Evolutionary conservation across 2,329 filamentous ascomycete genomes (phyloP).

Genomic region (Berkeleyomyces basicola): DNA sequence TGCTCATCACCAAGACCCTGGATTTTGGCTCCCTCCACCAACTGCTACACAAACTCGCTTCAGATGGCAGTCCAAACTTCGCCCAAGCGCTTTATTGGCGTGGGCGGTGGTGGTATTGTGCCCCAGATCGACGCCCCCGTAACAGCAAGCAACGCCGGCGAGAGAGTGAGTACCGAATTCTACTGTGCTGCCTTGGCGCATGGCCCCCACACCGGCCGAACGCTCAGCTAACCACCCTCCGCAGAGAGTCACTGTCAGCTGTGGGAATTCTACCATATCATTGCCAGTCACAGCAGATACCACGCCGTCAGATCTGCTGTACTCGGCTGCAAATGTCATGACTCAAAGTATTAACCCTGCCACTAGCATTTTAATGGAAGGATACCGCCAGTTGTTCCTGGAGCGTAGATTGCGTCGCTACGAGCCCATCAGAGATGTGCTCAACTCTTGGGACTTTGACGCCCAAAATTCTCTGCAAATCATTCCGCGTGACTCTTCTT

Average conservation of each 20-base stretch:
- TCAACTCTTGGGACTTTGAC: constrained; percentile 87
- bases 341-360: constrained; percentile 46
- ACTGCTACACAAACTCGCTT: constrained; percentile 8
- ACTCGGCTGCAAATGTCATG: constrained; percentile 46
- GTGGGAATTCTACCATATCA: constrained; percentile 48
- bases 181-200: not conserved
- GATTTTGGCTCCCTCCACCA: not conserved
- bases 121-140: constrained; percentile 55
- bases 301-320: constrained; percentile 55
- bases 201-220: not conserved
- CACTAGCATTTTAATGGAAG: constrained; percentile 59
- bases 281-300: constrained; percentile 63
- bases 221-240: constrained; percentile 5
- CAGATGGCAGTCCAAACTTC: constrained; percentile 15
- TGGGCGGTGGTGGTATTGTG: constrained; percentile 30
- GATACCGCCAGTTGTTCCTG: constrained; percentile 57
- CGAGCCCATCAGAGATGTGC: constrained; percentile 68
- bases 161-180: constrained; percentile 41
- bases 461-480: constrained; percentile 52
- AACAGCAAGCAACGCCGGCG: constrained; percentile 64
- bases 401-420: constrained; percentile 73
- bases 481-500: constrained; percentile 42
- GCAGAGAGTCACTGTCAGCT: constrained; percentile 56
- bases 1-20: not conserved
- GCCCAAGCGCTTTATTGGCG: constrained; percentile 23